These are phyloP conservation scores for Kodamaea neixiangensis DNA, from an alignment of 805 yeast genomes.

Conservation along the genomic window DNA sequence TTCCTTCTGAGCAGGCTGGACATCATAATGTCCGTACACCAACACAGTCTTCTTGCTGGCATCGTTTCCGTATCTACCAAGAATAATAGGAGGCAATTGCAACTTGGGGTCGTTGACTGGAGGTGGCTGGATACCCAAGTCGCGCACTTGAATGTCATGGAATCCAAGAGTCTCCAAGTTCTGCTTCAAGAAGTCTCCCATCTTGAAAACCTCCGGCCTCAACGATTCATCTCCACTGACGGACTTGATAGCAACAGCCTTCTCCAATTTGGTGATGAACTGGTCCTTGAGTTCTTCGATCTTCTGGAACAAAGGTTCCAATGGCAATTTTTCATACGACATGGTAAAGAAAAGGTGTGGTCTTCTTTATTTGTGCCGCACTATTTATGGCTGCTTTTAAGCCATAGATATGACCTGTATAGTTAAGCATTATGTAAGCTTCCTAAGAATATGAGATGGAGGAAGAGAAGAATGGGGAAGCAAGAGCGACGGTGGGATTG, in stretches of 20 bases:
- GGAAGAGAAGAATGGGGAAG: too few species aligned
- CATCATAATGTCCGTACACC: slow-evolving; percentile 97
- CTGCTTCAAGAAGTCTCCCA: slow-evolving; percentile 77
- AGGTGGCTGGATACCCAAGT: slow-evolving; percentile 89
- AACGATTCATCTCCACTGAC: slow-evolving; percentile 88
- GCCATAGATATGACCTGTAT: not conserved
- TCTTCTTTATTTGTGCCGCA: not conserved
- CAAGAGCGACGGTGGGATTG: too few species aligned
- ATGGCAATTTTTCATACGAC: slow-evolving; percentile 42
- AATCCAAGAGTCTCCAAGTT: slow-evolving; percentile 78
- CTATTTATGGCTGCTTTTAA: not conserved
- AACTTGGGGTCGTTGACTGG: slow-evolving; percentile 69
- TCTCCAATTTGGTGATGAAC: slow-evolving; percentile 68
- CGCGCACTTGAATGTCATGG: slow-evolving; percentile 75
- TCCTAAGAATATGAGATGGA: too few species aligned
- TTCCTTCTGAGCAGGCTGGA: slow-evolving; percentile 88
- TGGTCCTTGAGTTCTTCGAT: slow-evolving; percentile 74
- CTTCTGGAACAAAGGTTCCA: slow-evolving; percentile 54
- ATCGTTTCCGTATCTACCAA: slow-evolving; percentile 83
- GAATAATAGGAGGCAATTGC: slow-evolving; percentile 90
- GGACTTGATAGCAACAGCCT: slow-evolving; percentile 93
- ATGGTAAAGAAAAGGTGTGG: slow-evolving; percentile 16
- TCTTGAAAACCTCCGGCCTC: slow-evolving; percentile 86
- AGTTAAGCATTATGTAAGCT: not conserved
- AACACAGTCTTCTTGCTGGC: slow-evolving; percentile 84